Evolutionary conservation across 73 alveolate genomes (phyloP).

Genomic region (Paramecium caudatum): DNA sequence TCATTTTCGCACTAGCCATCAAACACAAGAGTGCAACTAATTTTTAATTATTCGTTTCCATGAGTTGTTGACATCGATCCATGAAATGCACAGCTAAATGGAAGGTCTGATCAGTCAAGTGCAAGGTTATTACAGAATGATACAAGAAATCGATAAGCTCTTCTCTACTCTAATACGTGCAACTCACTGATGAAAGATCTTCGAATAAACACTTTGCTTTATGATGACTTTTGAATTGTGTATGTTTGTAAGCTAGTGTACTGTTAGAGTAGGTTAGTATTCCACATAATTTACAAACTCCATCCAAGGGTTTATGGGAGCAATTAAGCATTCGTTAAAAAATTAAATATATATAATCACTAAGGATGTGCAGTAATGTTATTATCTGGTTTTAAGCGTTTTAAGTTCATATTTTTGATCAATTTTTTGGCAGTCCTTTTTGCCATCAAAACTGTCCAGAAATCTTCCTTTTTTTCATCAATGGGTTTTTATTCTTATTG

Average conservation of each 20-base stretch:
- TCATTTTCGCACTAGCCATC: neutral
- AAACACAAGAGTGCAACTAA: neutral
- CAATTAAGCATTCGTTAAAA: slow-evolving; percentile 52
- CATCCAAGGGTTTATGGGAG: neutral
- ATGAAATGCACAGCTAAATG: neutral
- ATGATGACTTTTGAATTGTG: slow-evolving; percentile 12
- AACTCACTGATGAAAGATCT: neutral
- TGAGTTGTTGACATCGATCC: slow-evolving; percentile 21
- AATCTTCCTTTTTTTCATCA: neutral
- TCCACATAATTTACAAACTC: slow-evolving; percentile 21
- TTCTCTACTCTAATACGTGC: neutral
- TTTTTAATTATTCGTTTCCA: neutral
- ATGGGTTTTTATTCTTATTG: neutral
- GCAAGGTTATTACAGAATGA: neutral
- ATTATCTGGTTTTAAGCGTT: neutral
- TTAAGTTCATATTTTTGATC: neutral
- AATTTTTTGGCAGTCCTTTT: neutral
- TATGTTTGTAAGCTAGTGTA: slow-evolving; percentile 25
- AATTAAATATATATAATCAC: slow-evolving; percentile 15
- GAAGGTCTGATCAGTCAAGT: slow-evolving; percentile 13
- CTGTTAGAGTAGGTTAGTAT: neutral
- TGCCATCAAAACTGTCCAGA: slow-evolving; percentile 31
- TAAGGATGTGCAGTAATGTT: neutral
- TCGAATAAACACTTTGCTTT: neutral
- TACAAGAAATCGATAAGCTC: neutral